phyloP scores from a whole-genome alignment of 2,329 filamentous ascomycete species.

The Ceratocystiopsis sp. region DNA sequence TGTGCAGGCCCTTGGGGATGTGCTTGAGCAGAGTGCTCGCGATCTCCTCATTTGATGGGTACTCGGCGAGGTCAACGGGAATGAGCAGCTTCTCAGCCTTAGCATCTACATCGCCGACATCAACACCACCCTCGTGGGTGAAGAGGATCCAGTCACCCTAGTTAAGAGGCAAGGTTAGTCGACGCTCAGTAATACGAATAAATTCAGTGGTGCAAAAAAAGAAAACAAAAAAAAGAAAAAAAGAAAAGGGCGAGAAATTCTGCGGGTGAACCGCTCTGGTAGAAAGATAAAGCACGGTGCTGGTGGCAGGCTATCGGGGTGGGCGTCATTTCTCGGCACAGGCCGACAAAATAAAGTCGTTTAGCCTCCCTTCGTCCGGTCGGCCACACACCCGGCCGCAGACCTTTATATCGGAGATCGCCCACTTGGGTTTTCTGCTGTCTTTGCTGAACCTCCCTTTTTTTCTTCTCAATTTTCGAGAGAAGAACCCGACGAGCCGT shows the following conservation, averaged over 20 bases:
- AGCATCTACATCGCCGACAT: slow-evolving; percentile 95
- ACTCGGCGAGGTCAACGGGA: slow-evolving; percentile 85
- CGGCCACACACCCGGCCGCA: no score
- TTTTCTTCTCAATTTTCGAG: neutral
- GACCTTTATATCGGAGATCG: no score
- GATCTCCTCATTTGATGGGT: slow-evolving; percentile 91
- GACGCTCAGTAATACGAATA: no score
- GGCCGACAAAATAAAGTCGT: slow-evolving; percentile 7
- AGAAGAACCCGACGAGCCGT: neutral
- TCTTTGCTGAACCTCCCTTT: neutral
- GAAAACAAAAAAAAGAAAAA: no score
- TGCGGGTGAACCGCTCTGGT: no score
- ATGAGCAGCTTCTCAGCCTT: slow-evolving; percentile 99
- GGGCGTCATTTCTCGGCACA: no score
- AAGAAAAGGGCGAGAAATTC: no score
- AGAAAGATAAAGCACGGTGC: no score
- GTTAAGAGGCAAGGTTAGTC: neutral
- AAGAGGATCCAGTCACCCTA: slow-evolving; percentile 99
- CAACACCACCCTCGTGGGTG: slow-evolving; percentile 98
- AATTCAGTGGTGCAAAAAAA: no score
- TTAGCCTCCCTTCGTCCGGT: slow-evolving; percentile 28
- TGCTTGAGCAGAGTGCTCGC: slow-evolving; percentile 73
- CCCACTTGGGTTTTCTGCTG: neutral
- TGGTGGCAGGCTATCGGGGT: no score
- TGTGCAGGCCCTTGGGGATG: slow-evolving; percentile 89